A percentile compares a stretch with the other conserved stretches of the same genome.
phyloP scores from a whole-genome alignment of 148 eudicot species.

The Nepenthes mirabilis region DNA sequence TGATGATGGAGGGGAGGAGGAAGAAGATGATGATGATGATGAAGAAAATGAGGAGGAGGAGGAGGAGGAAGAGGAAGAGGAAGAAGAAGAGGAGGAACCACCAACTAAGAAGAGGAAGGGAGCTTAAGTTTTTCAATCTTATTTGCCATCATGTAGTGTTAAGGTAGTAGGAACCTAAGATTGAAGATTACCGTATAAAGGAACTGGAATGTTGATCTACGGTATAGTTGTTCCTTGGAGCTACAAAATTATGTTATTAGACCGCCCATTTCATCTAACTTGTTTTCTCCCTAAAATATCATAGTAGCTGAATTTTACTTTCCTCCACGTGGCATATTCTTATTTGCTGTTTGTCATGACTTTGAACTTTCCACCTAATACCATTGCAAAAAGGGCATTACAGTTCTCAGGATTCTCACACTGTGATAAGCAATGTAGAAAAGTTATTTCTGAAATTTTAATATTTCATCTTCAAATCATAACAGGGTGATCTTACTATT shows the following conservation, averaged over 20 bases:
- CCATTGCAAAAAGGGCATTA: no score
- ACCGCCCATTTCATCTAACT: no score
- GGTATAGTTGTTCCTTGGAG: background rate
- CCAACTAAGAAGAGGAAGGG: constrained; percentile 9
- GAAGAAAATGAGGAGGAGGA: background rate
- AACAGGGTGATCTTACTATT: no score
- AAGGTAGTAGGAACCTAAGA: background rate
- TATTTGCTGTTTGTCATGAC: no score
- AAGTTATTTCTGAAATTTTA: no score
- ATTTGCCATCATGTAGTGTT: background rate
- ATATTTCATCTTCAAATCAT: no score
- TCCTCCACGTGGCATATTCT: no score
- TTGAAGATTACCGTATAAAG: background rate
- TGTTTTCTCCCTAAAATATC: no score
- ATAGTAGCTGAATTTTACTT: no score
- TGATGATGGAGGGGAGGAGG: background rate
- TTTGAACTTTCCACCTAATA: no score
- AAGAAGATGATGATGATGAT: background rate
- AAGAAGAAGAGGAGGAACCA: constrained; percentile 1
- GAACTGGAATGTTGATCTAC: background rate
- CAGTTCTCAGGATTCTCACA: no score
- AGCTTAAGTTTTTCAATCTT: background rate
- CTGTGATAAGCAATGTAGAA: no score
- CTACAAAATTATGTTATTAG: background rate
- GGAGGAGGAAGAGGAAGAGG: background rate